Conservation (phyloP, 2,329 filamentous ascomycete species). For the Calonectria crousiana region DNA sequence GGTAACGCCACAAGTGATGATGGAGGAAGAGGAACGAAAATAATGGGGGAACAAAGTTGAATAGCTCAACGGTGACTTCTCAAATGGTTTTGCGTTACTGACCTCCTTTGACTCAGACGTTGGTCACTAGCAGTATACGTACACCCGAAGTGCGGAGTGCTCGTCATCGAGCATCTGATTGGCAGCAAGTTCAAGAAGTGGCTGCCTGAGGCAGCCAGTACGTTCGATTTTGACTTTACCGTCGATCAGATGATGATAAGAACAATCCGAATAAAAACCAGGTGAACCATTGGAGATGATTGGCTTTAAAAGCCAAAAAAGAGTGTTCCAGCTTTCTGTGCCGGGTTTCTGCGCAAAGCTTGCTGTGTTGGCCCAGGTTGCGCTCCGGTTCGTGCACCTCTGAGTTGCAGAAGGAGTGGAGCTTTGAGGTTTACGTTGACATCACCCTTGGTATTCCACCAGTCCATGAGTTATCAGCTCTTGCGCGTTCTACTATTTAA, state of each 20-base stretch:
- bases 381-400: not conserved
- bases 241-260: not conserved
- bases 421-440: not conserved
- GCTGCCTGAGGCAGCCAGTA: not conserved
- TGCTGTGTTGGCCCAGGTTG: not conserved
- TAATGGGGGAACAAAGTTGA: constrained; percentile 13
- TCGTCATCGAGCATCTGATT: constrained; percentile 32
- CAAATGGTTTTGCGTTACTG: constrained; percentile 30
- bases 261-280: not conserved
- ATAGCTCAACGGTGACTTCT: constrained; percentile 24
- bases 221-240: not conserved
- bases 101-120: constrained; percentile 41
- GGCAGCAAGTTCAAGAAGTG: constrained; percentile 22
- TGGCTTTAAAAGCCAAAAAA: not conserved
- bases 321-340: not conserved
- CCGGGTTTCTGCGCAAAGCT: not conserved
- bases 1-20: not conserved
- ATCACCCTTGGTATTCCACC: not conserved
- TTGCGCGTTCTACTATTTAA: too few relatives aligned
- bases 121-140: constrained; percentile 30
- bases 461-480: not conserved
- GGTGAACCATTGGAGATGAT: not conserved
- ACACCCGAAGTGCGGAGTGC: constrained; percentile 35
- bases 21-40: not conserved
- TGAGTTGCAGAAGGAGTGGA: not conserved